phyloP scores from a whole-genome alignment of 2,329 filamentous ascomycete species.

The Grosmannia serpens region DNA sequence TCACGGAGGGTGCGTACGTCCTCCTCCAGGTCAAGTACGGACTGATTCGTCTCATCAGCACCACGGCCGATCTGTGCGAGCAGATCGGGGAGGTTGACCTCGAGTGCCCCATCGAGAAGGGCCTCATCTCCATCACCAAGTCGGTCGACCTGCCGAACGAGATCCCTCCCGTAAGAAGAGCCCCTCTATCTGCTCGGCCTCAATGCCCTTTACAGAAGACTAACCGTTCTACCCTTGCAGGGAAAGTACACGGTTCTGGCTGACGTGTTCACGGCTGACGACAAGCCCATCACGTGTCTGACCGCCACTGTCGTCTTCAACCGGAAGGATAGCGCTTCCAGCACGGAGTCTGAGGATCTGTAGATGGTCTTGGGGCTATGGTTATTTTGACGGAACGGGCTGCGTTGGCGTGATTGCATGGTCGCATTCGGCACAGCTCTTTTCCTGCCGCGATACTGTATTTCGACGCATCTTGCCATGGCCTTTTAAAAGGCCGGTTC shows the following conservation, averaged over 20 bases:
- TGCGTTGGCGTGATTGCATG: background rate
- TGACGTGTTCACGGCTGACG: constrained; percentile 67
- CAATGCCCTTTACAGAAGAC: background rate
- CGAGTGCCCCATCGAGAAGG: constrained; percentile 77
- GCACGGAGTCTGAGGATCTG: constrained; percentile 4
- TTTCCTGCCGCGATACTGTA: background rate
- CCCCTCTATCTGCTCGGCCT: background rate
- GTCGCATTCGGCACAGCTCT: background rate
- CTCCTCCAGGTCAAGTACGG: constrained; percentile 85
- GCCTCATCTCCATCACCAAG: constrained; percentile 63
- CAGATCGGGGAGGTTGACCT: constrained; percentile 81
- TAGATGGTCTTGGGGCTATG: background rate
- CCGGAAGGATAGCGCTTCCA: constrained; percentile 16
- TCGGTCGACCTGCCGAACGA: constrained; percentile 72
- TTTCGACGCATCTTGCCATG: background rate
- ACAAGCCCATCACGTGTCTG: constrained; percentile 74
- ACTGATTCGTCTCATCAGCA: constrained; percentile 77
- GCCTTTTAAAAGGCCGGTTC: background rate
- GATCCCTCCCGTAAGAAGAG: constrained; percentile 69
- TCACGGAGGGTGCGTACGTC: constrained; percentile 72
- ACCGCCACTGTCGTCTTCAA: constrained; percentile 60
- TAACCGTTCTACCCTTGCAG: constrained; percentile 30
- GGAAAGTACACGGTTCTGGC: constrained; percentile 84
- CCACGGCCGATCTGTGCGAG: constrained; percentile 75
- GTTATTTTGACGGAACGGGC: background rate